A percentile compares a stretch with the other conserved stretches of the same genome.
These are phyloP conservation scores for Puya raimondii DNA, from an alignment of 176 grass and related monocot genomes.

Conservation along the genomic window DNA sequence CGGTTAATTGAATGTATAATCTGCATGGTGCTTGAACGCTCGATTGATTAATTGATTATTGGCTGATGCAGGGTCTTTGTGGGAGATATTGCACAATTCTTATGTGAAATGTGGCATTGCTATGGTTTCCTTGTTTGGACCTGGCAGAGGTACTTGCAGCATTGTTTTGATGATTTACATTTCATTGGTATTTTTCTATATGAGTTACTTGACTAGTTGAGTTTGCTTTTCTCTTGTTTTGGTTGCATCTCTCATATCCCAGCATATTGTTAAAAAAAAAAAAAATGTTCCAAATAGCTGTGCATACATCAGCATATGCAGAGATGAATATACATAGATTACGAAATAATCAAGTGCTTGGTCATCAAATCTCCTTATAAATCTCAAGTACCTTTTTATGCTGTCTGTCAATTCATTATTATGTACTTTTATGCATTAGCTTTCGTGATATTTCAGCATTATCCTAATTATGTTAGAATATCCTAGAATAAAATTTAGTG, in stretches of 20 bases:
- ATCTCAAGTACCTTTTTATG: too few relatives aligned
- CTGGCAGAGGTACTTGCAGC: conserved; percentile 65
- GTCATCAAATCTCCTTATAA: too few relatives aligned
- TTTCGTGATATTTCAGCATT: too few relatives aligned
- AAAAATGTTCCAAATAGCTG: not conserved
- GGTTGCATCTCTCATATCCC: not conserved
- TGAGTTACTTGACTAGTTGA: not conserved
- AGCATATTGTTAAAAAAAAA: not conserved
- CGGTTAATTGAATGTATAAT: not conserved
- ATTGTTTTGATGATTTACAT: not conserved
- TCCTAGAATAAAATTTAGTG: too few relatives aligned
- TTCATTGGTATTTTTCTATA: not conserved
- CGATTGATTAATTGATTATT: not conserved
- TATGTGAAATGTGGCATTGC: conserved; percentile 93
- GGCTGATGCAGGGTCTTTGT: conserved; percentile 44
- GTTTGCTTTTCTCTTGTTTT: not conserved
- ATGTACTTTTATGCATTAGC: too few relatives aligned
- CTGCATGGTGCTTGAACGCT: not conserved
- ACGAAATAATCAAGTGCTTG: too few relatives aligned
- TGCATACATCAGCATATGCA: too few relatives aligned
- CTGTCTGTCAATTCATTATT: too few relatives aligned
- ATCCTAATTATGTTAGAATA: too few relatives aligned
- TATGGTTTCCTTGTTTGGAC: conserved; percentile 57
- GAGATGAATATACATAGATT: too few relatives aligned
- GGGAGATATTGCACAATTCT: conserved; percentile 74